phyloP scores from a whole-genome alignment of 352 stramenopile genomes.

The Aphanomyces stellatus region DNA sequence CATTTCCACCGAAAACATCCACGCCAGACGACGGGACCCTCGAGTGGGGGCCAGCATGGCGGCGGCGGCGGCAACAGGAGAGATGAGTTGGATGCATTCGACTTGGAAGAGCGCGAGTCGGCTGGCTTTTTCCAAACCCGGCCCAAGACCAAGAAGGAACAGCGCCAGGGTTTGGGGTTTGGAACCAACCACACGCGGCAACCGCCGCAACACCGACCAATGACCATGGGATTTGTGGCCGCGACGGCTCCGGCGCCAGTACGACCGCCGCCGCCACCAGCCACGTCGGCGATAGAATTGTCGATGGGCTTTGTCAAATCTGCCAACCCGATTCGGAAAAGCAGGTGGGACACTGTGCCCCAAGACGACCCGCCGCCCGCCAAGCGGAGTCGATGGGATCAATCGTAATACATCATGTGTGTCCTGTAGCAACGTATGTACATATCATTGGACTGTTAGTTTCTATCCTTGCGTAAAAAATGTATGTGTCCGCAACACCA shows the following conservation, averaged over 20 bases:
- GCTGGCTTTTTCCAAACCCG: constrained; percentile 22
- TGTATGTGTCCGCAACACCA: not conserved
- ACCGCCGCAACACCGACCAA: not conserved
- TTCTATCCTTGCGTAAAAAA: not conserved
- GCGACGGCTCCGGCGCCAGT: not conserved
- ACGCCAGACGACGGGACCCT: not conserved
- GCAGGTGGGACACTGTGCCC: not conserved
- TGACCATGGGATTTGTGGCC: constrained; percentile 1
- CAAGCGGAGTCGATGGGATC: not conserved
- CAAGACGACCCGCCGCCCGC: not conserved
- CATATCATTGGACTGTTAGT: not conserved
- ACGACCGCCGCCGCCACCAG: not conserved
- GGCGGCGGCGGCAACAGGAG: not conserved
- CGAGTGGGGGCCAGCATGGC: not conserved
- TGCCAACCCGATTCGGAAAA: not conserved
- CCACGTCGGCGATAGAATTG: not conserved
- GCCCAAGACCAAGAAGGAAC: constrained; percentile 48
- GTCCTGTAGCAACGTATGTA: not conserved
- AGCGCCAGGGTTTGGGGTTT: constrained; percentile 68
- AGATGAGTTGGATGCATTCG: constrained; percentile 14
- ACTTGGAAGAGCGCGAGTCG: constrained; percentile 11
- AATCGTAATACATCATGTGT: not conserved
- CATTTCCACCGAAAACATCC: constrained; percentile 12
- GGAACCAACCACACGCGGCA: not conserved
- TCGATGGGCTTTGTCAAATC: not conserved